Base-by-base conservation (phyloP, 768 basidiomycete species). In the Termitomyces sp. region DNA sequence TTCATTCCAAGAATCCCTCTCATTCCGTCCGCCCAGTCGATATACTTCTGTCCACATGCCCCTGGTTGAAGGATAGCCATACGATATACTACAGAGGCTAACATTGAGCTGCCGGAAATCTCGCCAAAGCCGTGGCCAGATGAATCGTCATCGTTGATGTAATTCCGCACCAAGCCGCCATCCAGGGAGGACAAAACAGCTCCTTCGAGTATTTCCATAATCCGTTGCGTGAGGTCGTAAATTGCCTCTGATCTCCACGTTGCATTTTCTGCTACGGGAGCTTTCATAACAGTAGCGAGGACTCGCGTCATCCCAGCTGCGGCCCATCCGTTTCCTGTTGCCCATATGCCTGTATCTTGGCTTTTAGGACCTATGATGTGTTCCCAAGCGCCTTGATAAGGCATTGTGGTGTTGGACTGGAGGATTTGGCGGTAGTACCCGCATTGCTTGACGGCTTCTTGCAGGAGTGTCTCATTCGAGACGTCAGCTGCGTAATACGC, bases 241-340 rank as follows among this genome's bases (percentile, higher is more conserved):
- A 38, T 38, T 6, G 38, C 38, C 38, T 38, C 38, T 5, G 38
- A 18, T 38, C 38, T 38, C 38, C 38, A 38, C 3, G 38, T 38
- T 1, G 16, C 38, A 18, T 18, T 18, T 38, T 38, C 5, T 38
- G 70, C 68, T n/a, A 70, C 54, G 10, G 76, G 74, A 0, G 78
- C 72, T 56, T 77, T 76, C 41, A 75, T 62, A 9, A 79, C 64
- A 0, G 78, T 76, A 24, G 78, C 78, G 32, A 81, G 69, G 7
- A 89, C 84, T 4, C 87, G 76, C 26, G 82, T 69, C 77, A 86
- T 85, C 1, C 87, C 87, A 0, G 79, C 82, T 1, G 85, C 85
- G 0, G 86, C 87, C 88, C 89, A 90, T 0, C 72, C 88, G 62
- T 90, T 90, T 4, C 83, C 83, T 47, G 78, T 78, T 3, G 75